These are phyloP conservation scores for Bathelium albidoporum DNA, from an alignment of 495 filamentous ascomycete species.

Conservation along the genomic window DNA sequence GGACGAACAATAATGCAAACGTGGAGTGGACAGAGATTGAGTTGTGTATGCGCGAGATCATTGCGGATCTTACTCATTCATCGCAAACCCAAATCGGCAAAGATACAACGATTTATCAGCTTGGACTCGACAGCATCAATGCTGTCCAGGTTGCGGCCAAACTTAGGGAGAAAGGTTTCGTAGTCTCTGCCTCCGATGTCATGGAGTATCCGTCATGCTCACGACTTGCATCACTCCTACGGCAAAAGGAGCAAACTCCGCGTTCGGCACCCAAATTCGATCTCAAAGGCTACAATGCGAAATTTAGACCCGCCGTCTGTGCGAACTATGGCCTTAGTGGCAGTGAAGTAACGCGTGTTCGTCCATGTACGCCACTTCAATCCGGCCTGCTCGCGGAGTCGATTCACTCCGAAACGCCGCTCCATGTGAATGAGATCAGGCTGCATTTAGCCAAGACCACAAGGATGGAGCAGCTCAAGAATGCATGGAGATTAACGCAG, in stretches of 20 bases:
- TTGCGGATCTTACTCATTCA: constrained; percentile 43
- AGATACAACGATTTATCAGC: constrained; percentile 31
- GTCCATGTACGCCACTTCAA: constrained; percentile 58
- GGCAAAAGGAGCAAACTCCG: neutral
- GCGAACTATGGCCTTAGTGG: constrained; percentile 4
- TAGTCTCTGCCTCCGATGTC: constrained; percentile 55
- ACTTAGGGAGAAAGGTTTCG: constrained; percentile 26
- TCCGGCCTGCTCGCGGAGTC: constrained; percentile 54
- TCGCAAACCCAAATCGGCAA: constrained; percentile 15
- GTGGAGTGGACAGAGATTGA: constrained; percentile 43
- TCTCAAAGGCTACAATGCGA: constrained; percentile 35
- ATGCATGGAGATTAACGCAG: constrained; percentile 24
- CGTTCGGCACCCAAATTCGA: constrained; percentile 9
- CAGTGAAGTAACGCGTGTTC: constrained; percentile 33
- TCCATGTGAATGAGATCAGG: constrained; percentile 54
- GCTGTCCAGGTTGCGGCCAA: constrained; percentile 32
- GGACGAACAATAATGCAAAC: neutral
- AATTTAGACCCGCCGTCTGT: constrained; percentile 25
- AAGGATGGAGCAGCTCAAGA: constrained; percentile 7
- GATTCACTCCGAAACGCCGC: constrained; percentile 40
- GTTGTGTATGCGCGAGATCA: constrained; percentile 40
- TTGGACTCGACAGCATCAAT: constrained; percentile 36
- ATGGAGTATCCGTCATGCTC: constrained; percentile 49
- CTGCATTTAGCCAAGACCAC: constrained; percentile 31
- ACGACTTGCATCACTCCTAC: constrained; percentile 33